Base-by-base conservation (phyloP, 768 basidiomycete species). In the Mycena kentingensis region DNA sequence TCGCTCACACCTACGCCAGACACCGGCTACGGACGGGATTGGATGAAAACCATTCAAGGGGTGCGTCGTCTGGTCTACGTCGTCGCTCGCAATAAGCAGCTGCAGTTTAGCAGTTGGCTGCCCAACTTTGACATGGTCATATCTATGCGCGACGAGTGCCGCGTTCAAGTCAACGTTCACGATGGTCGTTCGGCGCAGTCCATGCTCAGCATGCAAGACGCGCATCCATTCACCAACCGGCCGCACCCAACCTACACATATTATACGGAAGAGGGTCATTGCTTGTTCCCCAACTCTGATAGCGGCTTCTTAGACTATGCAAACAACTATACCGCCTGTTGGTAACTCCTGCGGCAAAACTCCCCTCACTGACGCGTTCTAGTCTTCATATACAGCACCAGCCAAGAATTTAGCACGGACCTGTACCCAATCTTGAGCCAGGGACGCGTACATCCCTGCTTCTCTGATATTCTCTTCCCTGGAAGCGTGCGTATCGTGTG, bases 381-480 rank as follows among this genome's bases (percentile, higher is more conserved):
- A 44, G 50, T 52, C 32, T 16, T 45, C 10, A 12, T 45, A n/a
- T 51, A 26, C 42, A 51, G 50, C 26, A 22, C 51, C 26, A 45
- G 43, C 26, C 13, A 15, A 21, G 34, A 38, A 13, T 45, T 45
- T 16, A 45, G 13, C 18, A 36, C 34, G 3, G 51, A 52, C 26
- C 7, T 46, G 11, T 52, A 46, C 24, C 51, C 51, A 3, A 16
- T 52, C 5, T 28, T 52, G 3, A 45, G 43, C 25, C 26, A 21
- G 13, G 25, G n/a, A 36, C 36, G 32, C n/a, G 18, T 52, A 3
- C 24, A 24, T n/a, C 43, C 51, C 12, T 52, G 51, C n/a, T 52
- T 52, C 26, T 26, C 51, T n/a, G 51, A 52, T 24, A 52, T 52
- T n/a, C 5, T 44, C 5, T 45, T 52, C 34, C 43, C 51, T 11